phyloP scores from a whole-genome alignment of 495 filamentous ascomycete species.

The Clavariopsis aquatica region DNA sequence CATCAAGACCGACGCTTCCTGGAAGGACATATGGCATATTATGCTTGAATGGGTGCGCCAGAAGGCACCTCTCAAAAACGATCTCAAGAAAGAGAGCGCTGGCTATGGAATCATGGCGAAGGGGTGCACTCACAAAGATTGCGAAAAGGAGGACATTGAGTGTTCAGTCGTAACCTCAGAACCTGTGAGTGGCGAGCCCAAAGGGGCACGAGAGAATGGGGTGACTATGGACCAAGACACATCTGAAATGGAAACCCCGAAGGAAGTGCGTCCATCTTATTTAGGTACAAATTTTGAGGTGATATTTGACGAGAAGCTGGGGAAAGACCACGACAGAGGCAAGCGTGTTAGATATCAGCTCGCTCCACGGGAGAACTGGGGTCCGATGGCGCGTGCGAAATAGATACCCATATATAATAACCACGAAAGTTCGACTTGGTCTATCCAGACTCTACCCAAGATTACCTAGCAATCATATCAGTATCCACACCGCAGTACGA shows the following conservation, averaged over 20 bases:
- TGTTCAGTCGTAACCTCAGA: conserved; percentile 35
- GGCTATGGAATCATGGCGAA: conserved; percentile 67
- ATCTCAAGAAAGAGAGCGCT: conserved; percentile 65
- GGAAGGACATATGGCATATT: conserved; percentile 85
- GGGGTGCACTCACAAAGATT: conserved; percentile 36
- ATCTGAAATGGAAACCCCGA: conserved; percentile 27
- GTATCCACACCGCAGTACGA: too few relatives aligned
- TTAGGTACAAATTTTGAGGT: conserved; percentile 57
- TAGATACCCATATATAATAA: neutral
- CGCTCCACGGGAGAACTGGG: conserved; percentile 91
- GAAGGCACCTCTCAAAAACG: conserved; percentile 69
- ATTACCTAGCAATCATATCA: too few relatives aligned
- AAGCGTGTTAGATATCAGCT: conserved; percentile 79
- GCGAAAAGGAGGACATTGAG: conserved; percentile 35
- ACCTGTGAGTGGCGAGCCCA: conserved; percentile 40
- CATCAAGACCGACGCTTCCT: conserved; percentile 87
- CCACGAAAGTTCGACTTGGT: neutral
- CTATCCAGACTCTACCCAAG: neutral
- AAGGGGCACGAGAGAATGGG: conserved; percentile 20
- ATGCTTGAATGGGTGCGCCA: conserved; percentile 90
- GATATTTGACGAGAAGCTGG: conserved; percentile 80
- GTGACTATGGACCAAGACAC: conserved; percentile 16
- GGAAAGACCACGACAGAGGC: conserved; percentile 62
- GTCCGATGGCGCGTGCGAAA: conserved; percentile 78
- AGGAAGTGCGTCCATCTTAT: conserved; percentile 18